phyloP scores from a whole-genome alignment of 1,139 yeast species.

The Yamadazyma buinensis region DNA sequence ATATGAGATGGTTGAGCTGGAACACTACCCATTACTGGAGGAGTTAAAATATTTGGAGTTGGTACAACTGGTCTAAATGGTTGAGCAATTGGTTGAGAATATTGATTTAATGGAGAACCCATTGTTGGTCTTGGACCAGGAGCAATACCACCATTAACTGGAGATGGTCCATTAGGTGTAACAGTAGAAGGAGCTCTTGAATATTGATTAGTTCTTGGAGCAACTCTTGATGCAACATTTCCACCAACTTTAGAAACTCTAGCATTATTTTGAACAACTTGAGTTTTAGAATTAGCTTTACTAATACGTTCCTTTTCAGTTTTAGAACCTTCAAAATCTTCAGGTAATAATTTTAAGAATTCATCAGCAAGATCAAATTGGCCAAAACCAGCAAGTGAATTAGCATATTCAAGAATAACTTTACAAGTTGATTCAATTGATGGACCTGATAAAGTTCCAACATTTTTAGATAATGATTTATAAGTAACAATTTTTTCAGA shows the following conservation, averaged over 20 bases:
- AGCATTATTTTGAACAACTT: background rate
- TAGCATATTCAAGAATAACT: constrained; percentile 73
- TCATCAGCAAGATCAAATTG: constrained; percentile 76
- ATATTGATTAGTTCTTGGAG: background rate
- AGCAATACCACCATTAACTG: background rate
- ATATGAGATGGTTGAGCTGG: background rate
- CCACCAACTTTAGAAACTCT: background rate
- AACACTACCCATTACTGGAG: background rate
- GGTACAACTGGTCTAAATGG: constrained; percentile 4
- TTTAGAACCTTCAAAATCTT: constrained; percentile 40
- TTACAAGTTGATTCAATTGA: constrained; percentile 51
- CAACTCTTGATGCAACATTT: background rate
- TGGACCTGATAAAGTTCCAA: constrained; percentile 42
- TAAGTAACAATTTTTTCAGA: constrained; percentile 81
- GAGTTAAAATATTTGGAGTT: too few relatives aligned
- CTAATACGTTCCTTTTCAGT: constrained; percentile 73
- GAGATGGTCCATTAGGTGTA: background rate
- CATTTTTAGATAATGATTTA: constrained; percentile 48
- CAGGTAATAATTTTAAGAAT: constrained; percentile 67
- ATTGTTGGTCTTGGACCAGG: background rate
- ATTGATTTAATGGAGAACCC: constrained; percentile 8
- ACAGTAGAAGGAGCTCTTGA: background rate
- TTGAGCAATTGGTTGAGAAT: constrained; percentile 6
- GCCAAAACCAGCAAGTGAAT: constrained; percentile 77
- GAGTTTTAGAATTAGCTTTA: constrained; percentile 41